A percentile compares a stretch with the other conserved stretches of the same genome.
These are phyloP conservation scores for Penicillium sp. DNA, from an alignment of 2,329 filamentous ascomycete species.

Conservation along the genomic window DNA sequence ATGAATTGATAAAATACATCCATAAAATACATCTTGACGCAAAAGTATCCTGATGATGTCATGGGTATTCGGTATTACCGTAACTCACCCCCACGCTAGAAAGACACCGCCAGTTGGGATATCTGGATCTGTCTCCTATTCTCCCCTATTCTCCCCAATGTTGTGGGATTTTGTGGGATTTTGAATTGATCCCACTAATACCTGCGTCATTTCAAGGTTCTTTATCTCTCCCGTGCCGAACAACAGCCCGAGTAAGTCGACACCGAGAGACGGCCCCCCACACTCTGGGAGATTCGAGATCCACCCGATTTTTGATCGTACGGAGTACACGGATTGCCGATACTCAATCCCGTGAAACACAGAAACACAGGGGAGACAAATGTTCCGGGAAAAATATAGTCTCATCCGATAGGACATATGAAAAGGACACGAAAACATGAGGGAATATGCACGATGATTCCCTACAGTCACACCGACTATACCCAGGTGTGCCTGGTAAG, in stretches of 20 bases:
- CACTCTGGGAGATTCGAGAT: not conserved
- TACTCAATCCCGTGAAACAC: not conserved
- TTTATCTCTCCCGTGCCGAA: not conserved
- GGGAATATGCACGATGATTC: not conserved
- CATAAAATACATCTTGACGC: not conserved
- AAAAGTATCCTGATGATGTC: conserved; percentile 1
- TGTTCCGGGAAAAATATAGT: not conserved
- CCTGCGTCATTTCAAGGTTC: not conserved
- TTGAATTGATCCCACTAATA: not conserved
- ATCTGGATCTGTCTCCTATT: not conserved
- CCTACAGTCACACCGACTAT: not conserved
- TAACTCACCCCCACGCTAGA: conserved; percentile 6
- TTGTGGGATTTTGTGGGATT: not conserved
- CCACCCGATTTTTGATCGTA: not conserved
- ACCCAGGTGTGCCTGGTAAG: not conserved
- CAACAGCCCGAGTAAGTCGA: not conserved
- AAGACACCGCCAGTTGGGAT: not conserved
- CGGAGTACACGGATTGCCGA: conserved; percentile 1
- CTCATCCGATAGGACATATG: not conserved
- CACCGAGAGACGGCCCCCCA: conserved; percentile 1
- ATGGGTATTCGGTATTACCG: conserved; percentile 1
- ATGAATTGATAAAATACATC: not conserved
- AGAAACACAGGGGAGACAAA: not conserved
- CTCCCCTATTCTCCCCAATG: too few relatives aligned
- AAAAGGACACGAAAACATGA: not conserved